A percentile compares a stretch with the other conserved stretches of the same genome.
These are phyloP conservation scores for Beauveria sp. DNA, from an alignment of 2,329 filamentous ascomycete species.

Conservation along the genomic window DNA sequence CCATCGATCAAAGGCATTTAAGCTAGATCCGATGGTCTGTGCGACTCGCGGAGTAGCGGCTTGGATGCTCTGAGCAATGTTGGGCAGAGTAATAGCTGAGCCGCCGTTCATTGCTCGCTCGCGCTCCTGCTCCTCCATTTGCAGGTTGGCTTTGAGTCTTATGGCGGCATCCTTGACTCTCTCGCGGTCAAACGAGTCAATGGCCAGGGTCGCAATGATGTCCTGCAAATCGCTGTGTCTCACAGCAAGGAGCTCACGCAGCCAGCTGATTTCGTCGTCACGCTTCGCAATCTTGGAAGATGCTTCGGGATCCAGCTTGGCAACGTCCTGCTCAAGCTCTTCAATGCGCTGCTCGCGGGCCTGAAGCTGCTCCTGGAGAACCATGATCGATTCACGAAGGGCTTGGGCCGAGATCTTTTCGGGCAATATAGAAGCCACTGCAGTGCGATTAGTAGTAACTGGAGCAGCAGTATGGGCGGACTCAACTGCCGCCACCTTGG, in stretches of 20 bases:
- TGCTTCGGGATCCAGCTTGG: slow-evolving; percentile 66
- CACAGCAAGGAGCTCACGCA: slow-evolving; percentile 86
- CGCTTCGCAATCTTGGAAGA: slow-evolving; percentile 79
- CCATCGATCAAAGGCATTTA: slow-evolving; percentile 98
- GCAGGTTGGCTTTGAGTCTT: slow-evolving; percentile 83
- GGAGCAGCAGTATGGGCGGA: slow-evolving; percentile 22
- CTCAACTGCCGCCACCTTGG: slow-evolving; percentile 47
- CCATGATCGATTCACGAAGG: slow-evolving; percentile 89
- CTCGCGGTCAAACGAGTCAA: slow-evolving; percentile 68
- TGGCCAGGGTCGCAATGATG: slow-evolving; percentile 72
- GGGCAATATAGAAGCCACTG: slow-evolving; percentile 44
- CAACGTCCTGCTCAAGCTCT: slow-evolving; percentile 65
- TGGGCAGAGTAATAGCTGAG: slow-evolving; percentile 60
- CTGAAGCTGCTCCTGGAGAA: slow-evolving; percentile 92
- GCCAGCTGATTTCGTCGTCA: slow-evolving; percentile 89
- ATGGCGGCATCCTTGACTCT: slow-evolving; percentile 85
- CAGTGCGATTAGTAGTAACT: slow-evolving; percentile 35
- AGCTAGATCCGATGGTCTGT: slow-evolving; percentile 65
- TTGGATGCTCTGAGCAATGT: slow-evolving; percentile 69
- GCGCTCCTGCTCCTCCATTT: slow-evolving; percentile 96
- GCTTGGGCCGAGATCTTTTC: slow-evolving; percentile 93
- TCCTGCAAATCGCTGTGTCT: slow-evolving; percentile 88
- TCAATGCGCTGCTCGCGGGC: slow-evolving; percentile 88
- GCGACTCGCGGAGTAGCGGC: slow-evolving; percentile 76
- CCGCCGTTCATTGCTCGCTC: slow-evolving; percentile 72